Conservation (phyloP, 345 rosid genomes). For the Citrus maxima region DNA sequence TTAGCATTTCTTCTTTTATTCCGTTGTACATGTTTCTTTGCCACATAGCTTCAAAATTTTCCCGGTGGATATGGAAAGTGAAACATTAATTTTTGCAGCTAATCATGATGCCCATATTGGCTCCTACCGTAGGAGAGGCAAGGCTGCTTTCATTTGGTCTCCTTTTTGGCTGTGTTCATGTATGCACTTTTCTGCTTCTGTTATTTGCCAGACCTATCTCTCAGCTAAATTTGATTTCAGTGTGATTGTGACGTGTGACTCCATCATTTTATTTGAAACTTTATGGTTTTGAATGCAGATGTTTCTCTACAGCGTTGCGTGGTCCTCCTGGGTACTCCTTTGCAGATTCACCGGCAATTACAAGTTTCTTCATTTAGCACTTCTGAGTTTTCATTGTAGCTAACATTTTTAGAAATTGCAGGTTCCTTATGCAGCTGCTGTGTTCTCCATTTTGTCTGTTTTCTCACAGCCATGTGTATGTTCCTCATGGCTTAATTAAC, state of each 20-base stretch:
- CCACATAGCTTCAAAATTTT: not conserved
- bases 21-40: not conserved
- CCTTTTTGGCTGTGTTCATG: constrained; percentile 67
- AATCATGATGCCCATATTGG: constrained; percentile 73
- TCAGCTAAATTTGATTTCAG: not conserved
- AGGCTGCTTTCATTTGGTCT: constrained; percentile 75
- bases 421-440: constrained; percentile 85
- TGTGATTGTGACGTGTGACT: not conserved
- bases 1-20: not conserved
- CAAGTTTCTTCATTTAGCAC: not conserved
- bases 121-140: constrained; percentile 69
- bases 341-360: constrained; percentile 1
- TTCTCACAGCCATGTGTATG: constrained; percentile 82
- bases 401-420: constrained; percentile 27
- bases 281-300: constrained; percentile 47
- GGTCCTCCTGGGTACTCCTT: constrained; percentile 74
- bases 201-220: not conserved
- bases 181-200: constrained; percentile 27
- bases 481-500: constrained; percentile 7
- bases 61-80: constrained; percentile 11
- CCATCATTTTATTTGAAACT: not conserved
- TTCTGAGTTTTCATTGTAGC: constrained; percentile 2
- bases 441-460: constrained; percentile 53
- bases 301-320: constrained; percentile 74
- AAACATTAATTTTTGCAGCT: constrained; percentile 41